Percentiles rank a stretch among this genome's conserved stretches.
Evolutionary conservation across 441 rosid genomes (phyloP).

Genomic region (Manihot esculenta): DNA sequence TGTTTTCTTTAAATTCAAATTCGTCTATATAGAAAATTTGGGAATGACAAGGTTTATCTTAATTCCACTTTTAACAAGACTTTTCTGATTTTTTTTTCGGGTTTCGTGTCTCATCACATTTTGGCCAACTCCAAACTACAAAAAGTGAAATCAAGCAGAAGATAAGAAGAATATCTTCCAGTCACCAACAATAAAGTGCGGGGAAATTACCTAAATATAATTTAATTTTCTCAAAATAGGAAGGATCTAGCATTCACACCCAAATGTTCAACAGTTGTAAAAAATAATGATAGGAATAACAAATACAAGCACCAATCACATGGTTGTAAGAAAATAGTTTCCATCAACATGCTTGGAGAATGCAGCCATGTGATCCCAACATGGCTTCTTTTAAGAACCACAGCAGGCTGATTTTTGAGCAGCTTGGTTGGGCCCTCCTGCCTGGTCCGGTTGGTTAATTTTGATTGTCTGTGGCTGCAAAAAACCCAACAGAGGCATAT

Average conservation of each 20-base stretch:
- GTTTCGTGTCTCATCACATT: too few relatives aligned
- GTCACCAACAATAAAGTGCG: neutral
- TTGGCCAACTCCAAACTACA: too few relatives aligned
- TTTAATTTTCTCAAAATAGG: constrained; percentile 26
- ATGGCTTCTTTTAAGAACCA: constrained; percentile 39
- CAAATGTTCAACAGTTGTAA: constrained; percentile 30
- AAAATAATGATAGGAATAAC: constrained; percentile 38
- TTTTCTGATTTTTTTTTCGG: too few relatives aligned
- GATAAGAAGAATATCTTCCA: neutral
- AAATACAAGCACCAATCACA: constrained; percentile 42
- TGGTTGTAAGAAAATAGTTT: constrained; percentile 38
- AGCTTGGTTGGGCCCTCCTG: constrained; percentile 53
- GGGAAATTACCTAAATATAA: constrained; percentile 30
- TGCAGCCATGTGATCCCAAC: constrained; percentile 21
- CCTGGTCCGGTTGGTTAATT: constrained; percentile 76
- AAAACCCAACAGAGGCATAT: neutral
- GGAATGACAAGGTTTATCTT: too few relatives aligned
- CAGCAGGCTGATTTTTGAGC: constrained; percentile 84
- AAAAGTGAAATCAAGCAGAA: too few relatives aligned
- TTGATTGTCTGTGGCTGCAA: constrained; percentile 82
- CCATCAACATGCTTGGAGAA: constrained; percentile 33
- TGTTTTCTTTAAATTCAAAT: too few relatives aligned
- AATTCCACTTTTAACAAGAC: too few relatives aligned
- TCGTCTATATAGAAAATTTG: too few relatives aligned
- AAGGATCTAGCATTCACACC: constrained; percentile 39